Base-by-base conservation (phyloP, 345 rosid genomes). In the Arabidopsis arenosa region DNA sequence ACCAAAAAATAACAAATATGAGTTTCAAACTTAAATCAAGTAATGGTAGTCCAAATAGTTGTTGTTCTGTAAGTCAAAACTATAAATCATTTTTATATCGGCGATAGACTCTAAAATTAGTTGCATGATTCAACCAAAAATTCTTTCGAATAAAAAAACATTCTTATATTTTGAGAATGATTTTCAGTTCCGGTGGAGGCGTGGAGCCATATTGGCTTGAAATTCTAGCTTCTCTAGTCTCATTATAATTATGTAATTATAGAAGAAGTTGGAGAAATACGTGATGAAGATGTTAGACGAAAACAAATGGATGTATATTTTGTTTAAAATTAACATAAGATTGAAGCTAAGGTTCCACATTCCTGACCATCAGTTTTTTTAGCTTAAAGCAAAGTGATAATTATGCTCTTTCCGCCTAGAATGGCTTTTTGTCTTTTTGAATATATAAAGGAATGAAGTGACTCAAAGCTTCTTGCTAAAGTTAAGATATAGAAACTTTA, bases 351-450 rank as follows among this genome's bases (percentile, higher is more conserved):
- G 62, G 12, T 9, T 65, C 57, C 65, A 55, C 51, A 49, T 58
- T 23, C 54, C 47, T 39, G 68, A 64, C 76, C 63, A 58, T 71
- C 72, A 49, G 54, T 47, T 64, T 49, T 23, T 52, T 72, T 18
- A 70, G 51, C 73, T 14, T 58, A 51, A 72, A 78, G 73, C 41
- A 59, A 66, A 57, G 57, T 78, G 73, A 66, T 78, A 58, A 52
- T 72, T 59, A 66, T 72, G 68, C 55, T 66, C 58, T 78, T 78
- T 78, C 81, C 77, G 73, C 77, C 68, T 15, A 57, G 26, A 78
- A 59, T 72, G 68, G 77, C 69, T 72, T 78, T 72, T 78, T 72
- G 77, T 66, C 74, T 66, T 59, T 69, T 65, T 78, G 77, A 72
- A 59, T 63, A 12, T 54, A 28, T 68, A 78, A 78, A 72, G 75